These are phyloP conservation scores for Phytophthora foliorum DNA, from an alignment of 352 stramenopile species.

Conservation along the genomic window DNA sequence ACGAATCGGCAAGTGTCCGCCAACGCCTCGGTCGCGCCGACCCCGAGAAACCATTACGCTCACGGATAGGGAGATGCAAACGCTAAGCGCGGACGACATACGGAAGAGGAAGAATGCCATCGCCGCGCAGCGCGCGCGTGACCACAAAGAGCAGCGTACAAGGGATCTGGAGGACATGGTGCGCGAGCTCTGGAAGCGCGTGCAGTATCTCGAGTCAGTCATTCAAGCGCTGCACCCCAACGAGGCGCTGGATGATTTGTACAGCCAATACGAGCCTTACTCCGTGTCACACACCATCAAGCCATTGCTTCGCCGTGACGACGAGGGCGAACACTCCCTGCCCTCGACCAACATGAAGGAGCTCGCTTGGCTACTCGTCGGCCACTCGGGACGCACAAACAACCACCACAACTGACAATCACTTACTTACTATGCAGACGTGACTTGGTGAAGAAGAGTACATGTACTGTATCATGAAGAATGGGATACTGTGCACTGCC, in stretches of 20 bases:
- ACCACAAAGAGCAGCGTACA: conserved; percentile 67
- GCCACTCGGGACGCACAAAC: conserved; percentile 22
- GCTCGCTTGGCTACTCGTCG: conserved; percentile 40
- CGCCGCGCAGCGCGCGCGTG: conserved; percentile 61
- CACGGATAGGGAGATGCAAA: conserved; percentile 47
- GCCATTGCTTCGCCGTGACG: conserved; percentile 21
- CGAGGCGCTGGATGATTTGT: conserved; percentile 42
- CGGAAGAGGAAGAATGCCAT: conserved; percentile 80
- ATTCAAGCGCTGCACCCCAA: conserved; percentile 46
- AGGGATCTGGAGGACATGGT: conserved; percentile 68
- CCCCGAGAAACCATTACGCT: conserved; percentile 57
- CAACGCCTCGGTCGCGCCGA: conserved; percentile 39
- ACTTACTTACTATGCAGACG: not conserved
- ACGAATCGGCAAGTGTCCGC: conserved; percentile 33
- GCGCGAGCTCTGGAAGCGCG: conserved; percentile 62
- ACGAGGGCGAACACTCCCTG: conserved; percentile 7
- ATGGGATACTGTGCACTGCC: too few species aligned
- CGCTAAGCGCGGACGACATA: conserved; percentile 59
- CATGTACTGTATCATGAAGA: too few species aligned
- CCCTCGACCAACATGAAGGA: conserved; percentile 34
- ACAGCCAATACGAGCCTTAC: conserved; percentile 57
- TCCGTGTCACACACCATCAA: conserved; percentile 34
- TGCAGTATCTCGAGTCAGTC: conserved; percentile 67
- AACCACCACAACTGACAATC: conserved; percentile 15
- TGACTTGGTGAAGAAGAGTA: too few species aligned